Evolutionary conservation across 768 basidiomycete species (phyloP), one percentile per base, ranked within the genome.

Genomic region (Mrakia blollopis): DNA sequence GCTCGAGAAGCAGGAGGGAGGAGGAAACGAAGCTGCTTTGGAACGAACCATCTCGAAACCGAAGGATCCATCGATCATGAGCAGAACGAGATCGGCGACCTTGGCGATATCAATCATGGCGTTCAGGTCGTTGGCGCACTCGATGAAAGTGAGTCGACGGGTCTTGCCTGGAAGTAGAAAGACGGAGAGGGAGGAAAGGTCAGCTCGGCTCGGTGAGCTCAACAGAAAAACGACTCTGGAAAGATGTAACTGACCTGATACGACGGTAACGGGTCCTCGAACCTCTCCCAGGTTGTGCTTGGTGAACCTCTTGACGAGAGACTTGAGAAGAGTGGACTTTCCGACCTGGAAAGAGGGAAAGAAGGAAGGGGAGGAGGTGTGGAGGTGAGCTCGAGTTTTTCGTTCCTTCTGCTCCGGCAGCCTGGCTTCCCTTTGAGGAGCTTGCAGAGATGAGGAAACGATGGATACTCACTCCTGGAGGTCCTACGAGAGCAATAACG

Each of bases 21-120:
- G 62, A 30, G 6, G n/a, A 71, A 25, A n/a, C 47, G 30, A 44
- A 44, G 11, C 44, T 44, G 44, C 44, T 44, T 11, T n/a, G n/a
- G 10, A 14, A 81, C 89, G 79, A 80, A 94, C 96, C 97, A 98
- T 99, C 85, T 98, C 97, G 80, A 98, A 96, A 6, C 97, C 97
- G 83, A 94, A 98, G 37, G 93, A 94, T 5, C 92, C 96, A 82
- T 99, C 97, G 79, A 98, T 91, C 94, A 98, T 95, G 79, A 99
- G 89, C 63, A 99, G 87, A 7, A 98, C 92, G 76, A 99, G 87
- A 85, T 98, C 97, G 11, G 93, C 97, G 76, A 98, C 89, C 85
- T 99, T 99, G 74, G 90, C 96, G 81, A 98, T 87, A 87, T 99
- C 97, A 80, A 98, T 92, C 96, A 98, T 98, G 72, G 94, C 93